Evolutionary conservation across 495 filamentous ascomycete genomes (phyloP).

Genomic region (Trichocladium antarcticum): DNA sequence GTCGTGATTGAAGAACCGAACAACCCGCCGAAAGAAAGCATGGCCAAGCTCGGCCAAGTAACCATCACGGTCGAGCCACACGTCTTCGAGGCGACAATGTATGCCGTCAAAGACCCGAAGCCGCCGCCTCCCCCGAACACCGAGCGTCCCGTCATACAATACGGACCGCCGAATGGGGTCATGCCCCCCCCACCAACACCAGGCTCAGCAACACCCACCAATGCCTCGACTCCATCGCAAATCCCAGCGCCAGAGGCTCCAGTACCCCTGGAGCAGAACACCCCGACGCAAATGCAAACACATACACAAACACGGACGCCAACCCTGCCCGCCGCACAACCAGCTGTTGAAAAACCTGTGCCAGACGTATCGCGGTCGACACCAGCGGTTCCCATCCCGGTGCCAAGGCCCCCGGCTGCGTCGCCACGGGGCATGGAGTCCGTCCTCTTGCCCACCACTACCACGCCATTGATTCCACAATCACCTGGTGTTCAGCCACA

Average conservation of each 20-base stretch:
- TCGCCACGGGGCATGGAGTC: slow-evolving; percentile 27
- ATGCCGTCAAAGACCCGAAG: slow-evolving; percentile 64
- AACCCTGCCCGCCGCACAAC: not conserved
- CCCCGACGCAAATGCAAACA: no score
- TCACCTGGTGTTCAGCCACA: not conserved
- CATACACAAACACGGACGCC: slow-evolving; percentile 14
- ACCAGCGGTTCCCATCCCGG: slow-evolving; percentile 25
- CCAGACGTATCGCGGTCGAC: slow-evolving; percentile 22
- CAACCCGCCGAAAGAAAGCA: slow-evolving; percentile 77
- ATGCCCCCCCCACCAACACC: slow-evolving; percentile 43
- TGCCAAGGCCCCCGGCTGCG: slow-evolving; percentile 14
- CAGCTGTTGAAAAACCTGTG: slow-evolving; percentile 13
- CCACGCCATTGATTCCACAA: slow-evolving; percentile 4
- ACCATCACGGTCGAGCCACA: slow-evolving; percentile 84
- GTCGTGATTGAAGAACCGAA: slow-evolving; percentile 53
- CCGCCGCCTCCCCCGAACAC: slow-evolving; percentile 28
- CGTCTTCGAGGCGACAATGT: slow-evolving; percentile 77
- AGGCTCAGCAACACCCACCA: slow-evolving; percentile 20
- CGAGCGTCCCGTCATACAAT: slow-evolving; percentile 56
- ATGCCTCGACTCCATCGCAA: slow-evolving; percentile 8
- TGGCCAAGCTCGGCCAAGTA: slow-evolving; percentile 70
- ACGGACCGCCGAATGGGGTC: slow-evolving; percentile 51
- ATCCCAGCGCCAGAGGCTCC: no score
- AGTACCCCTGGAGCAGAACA: no score
- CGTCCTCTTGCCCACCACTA: slow-evolving; percentile 16